Conservation (phyloP, 2,329 filamentous ascomycete genomes). For the Diaporthe velutina region DNA sequence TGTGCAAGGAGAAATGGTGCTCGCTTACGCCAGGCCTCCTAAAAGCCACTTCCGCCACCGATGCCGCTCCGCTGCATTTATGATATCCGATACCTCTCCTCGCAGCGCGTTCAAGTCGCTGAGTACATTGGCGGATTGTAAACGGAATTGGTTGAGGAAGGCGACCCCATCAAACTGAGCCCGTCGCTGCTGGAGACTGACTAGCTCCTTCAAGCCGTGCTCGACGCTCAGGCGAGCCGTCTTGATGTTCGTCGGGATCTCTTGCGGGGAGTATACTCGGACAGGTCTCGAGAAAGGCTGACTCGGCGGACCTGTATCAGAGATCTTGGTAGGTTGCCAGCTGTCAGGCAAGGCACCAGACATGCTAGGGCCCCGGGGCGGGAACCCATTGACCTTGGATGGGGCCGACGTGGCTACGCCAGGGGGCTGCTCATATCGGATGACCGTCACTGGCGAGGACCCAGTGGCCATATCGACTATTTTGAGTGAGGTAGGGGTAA, state of each 20-base stretch:
- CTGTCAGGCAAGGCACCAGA: background rate
- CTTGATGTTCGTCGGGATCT: conserved; percentile 43
- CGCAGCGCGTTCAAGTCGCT: conserved; percentile 60
- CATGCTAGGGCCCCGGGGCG: background rate
- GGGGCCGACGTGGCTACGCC: background rate
- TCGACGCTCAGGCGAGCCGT: conserved; percentile 45
- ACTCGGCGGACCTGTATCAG: background rate
- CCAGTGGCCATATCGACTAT: conserved; percentile 2
- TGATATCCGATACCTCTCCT: conserved; percentile 57
- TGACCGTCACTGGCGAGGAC: conserved; percentile 1
- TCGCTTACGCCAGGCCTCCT: conserved; percentile 64
- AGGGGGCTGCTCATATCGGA: conserved; percentile 10
- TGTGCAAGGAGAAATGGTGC: background rate
- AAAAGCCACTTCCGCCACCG: conserved; percentile 67
- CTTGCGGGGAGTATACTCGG: conserved; percentile 41
- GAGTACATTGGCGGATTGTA: conserved; percentile 57
- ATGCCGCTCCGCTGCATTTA: conserved; percentile 59
- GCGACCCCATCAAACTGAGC: conserved; percentile 47
- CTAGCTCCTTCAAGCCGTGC: conserved; percentile 51
- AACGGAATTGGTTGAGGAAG: conserved; percentile 58
- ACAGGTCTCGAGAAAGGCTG: conserved; percentile 21
- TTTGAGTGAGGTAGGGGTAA: too few species aligned
- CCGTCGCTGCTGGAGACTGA: conserved; percentile 49
- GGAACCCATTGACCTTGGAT: background rate
- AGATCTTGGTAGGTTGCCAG: background rate